A percentile compares a stretch with the other conserved stretches of the same genome.
phyloP scores from a whole-genome alignment of 2,329 filamentous ascomycete genomes.

The Myriosclerotinia curreyana region DNA sequence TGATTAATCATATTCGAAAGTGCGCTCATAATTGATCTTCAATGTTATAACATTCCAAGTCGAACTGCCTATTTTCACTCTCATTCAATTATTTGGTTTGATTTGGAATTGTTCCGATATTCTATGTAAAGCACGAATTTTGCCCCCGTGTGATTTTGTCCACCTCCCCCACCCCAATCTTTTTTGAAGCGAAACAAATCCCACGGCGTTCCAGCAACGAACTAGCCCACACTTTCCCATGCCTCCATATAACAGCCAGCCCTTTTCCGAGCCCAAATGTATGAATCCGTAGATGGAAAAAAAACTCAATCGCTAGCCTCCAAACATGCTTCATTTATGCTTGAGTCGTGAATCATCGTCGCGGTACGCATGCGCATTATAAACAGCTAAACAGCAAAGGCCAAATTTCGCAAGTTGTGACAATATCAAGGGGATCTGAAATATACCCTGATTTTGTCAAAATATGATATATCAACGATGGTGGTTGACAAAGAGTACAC shows the following conservation, averaged over 20 bases:
- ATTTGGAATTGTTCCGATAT: slow-evolving; percentile 15
- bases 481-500: slow-evolving; percentile 5
- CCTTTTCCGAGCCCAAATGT: not conserved
- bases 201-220: slow-evolving; percentile 9
- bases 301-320: slow-evolving; percentile 33
- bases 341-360: slow-evolving; percentile 23
- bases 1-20: not conserved
- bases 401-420: slow-evolving; percentile 15
- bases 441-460: not conserved
- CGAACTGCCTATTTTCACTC: not conserved
- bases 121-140: slow-evolving; percentile 13
- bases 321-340: slow-evolving; percentile 33
- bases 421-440: slow-evolving; percentile 6
- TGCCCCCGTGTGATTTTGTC: slow-evolving; percentile 9
- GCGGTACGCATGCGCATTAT: slow-evolving; percentile 22
- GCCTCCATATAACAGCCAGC: slow-evolving; percentile 1
- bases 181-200: slow-evolving; percentile 17
- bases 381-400: slow-evolving; percentile 16
- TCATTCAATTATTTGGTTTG: slow-evolving; percentile 13
- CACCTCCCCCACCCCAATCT: slow-evolving; percentile 4
- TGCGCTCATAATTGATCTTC: slow-evolving; percentile 10
- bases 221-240: not conserved
- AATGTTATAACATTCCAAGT: not conserved
- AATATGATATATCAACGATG: slow-evolving; percentile 9
- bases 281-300: slow-evolving; percentile 15